These are phyloP conservation scores for Picocystis sp. DNA, from an alignment of 163 green algal genomes.

Conservation along the genomic window DNA sequence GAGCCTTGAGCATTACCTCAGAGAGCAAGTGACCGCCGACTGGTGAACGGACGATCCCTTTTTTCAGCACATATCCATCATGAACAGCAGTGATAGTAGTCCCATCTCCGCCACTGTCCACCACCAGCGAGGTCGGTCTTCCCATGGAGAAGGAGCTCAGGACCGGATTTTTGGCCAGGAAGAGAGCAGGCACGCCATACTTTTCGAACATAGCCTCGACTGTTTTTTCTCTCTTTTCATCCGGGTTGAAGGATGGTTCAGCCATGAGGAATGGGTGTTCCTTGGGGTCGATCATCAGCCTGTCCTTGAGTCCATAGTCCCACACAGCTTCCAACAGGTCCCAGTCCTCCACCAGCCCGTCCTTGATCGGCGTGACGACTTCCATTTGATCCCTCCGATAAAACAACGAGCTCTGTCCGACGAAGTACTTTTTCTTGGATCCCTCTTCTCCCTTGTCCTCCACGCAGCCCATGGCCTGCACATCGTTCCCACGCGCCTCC, in stretches of 20 bases:
- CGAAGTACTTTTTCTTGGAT: too few species aligned
- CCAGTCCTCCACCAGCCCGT: constrained; percentile 54
- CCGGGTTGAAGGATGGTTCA: constrained; percentile 59
- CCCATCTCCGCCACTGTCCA: constrained; percentile 36
- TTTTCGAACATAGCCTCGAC: constrained; percentile 72
- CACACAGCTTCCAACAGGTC: constrained; percentile 62
- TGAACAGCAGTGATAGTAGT: constrained; percentile 70
- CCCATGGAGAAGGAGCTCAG: constrained; percentile 71
- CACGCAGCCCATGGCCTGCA: not conserved
- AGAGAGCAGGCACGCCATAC: constrained; percentile 52
- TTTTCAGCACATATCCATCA: constrained; percentile 78
- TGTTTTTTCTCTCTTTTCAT: constrained; percentile 42
- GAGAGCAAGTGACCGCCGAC: constrained; percentile 55
- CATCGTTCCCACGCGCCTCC: not conserved
- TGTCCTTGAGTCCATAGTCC: constrained; percentile 47
- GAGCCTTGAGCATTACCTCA: constrained; percentile 29
- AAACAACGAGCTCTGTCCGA: not conserved
- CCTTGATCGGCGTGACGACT: constrained; percentile 41
- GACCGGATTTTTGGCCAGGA: constrained; percentile 67
- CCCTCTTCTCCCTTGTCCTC: too few species aligned
- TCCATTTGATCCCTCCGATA: constrained; percentile 12
- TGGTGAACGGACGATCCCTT: constrained; percentile 42
- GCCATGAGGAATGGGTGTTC: constrained; percentile 80
- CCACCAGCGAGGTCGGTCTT: constrained; percentile 71
- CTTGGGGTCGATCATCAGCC: constrained; percentile 46